Conservation (phyloP, 2,329 filamentous ascomycete species). For the Cladorrhinum sp. region DNA sequence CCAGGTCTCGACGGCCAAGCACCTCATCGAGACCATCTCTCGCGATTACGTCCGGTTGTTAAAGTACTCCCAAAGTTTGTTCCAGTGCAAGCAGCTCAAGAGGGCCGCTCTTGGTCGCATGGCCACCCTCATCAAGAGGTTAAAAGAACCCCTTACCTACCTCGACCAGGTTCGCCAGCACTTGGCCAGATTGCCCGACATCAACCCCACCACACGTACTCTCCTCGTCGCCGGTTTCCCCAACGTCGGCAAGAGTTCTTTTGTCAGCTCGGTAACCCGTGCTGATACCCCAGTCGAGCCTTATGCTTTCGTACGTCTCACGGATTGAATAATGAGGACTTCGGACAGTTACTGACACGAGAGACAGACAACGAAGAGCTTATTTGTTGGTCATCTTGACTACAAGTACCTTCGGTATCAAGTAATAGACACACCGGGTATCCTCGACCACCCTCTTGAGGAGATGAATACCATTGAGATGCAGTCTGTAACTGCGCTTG, state of each 20-base stretch:
- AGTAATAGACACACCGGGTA: conserved; percentile 97
- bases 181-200: conserved; percentile 91
- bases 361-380: conserved; percentile 76
- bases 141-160: conserved; percentile 93
- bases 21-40: conserved; percentile 92
- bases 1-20: conserved; percentile 92
- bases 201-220: conserved; percentile 95
- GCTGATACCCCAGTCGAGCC: conserved; percentile 97
- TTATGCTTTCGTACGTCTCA: conserved; percentile 67
- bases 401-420: conserved; percentile 68
- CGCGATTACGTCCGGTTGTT: conserved; percentile 94
- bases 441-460: conserved; percentile 93
- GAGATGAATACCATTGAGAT: conserved; percentile 99
- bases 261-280: conserved; percentile 85
- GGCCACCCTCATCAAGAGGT: conserved; percentile 91
- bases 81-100: conserved; percentile 99
- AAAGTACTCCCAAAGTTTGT: conserved; percentile 88
- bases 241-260: conserved; percentile 96
- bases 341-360: conserved; percentile 11
- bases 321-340: background rate
- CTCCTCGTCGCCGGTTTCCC: conserved; percentile 96
- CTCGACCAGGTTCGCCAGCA: conserved; percentile 97
- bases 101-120: conserved; percentile 92
- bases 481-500: conserved; percentile 97
- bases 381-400: conserved; percentile 97